Evolutionary conservation across 345 rosid genomes (phyloP), one percentile per base, ranked within the genome.

Genomic region (Lepidium sativum): DNA sequence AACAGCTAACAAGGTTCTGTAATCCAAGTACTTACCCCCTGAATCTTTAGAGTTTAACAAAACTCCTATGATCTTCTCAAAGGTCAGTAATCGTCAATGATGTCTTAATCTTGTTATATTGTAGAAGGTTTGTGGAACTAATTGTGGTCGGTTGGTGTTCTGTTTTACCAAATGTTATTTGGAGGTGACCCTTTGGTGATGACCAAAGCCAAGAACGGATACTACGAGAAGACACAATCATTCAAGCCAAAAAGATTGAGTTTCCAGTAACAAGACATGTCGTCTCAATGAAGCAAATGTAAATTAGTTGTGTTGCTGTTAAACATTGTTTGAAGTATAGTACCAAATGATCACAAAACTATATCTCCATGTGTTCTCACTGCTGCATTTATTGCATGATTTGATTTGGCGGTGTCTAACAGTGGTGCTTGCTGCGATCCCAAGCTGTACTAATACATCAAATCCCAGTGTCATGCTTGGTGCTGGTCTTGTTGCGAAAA

Each of bases 381-480:
- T 48, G 60, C 29, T 45, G 32, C 25, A 7, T 44, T 40, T 41
- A 49, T 18, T 77, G 79, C 84, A 94, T 96, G 99, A 94, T 8
- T 75, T 94, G 76, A 91, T 94, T 72, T 88, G 97, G 9, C 78
- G 89, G 56, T 94, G 97, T 83, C 79, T 94, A 60, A 85, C 92
- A 2, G 97, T 94, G 25, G 99, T 94, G 75, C 90, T 94, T 79
- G 95, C 97, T 67, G 99, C 99, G 66, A 94, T 94, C 60, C 90
- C 97, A 20, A 94, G 99, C 49, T 94, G 99, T 72, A 94, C 99
- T 53, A 94, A 94, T 75, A 94, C 99, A 60, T 94, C 99, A 76
- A 94, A 94, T 65, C 99, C 99, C 53, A 94, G 95, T 37, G 97
- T 94, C 72, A 94, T 94, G 99, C 96, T 90, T 49, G 96, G 97